A percentile compares a stretch with the other conserved stretches of the same genome.
Conservation (phyloP, 371 early-diverging fungal genomes). For the Circinella umbellata region DNA sequence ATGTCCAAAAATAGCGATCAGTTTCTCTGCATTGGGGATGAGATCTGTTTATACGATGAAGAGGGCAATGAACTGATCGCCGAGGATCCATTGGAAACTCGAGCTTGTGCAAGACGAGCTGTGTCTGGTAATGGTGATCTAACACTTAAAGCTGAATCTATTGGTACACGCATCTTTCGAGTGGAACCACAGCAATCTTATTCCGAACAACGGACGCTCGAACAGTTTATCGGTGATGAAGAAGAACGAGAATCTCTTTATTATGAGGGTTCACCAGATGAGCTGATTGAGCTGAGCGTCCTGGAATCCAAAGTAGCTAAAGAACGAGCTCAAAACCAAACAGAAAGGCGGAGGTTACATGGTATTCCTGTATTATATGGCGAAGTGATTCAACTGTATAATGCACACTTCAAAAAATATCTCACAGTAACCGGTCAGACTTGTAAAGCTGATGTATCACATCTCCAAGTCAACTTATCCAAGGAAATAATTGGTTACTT, state of each 20-base stretch:
- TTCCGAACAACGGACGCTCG: constrained; percentile 31
- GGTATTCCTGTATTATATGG: constrained; percentile 60
- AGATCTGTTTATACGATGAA: constrained; percentile 38
- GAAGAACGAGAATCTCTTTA: constrained; percentile 24
- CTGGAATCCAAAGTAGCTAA: constrained; percentile 34
- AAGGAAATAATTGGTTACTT: constrained; percentile 49
- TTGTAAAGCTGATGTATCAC: constrained; percentile 37
- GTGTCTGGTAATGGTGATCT: constrained; percentile 6
- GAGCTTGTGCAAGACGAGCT: constrained; percentile 34
- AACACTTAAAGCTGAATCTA: constrained; percentile 28
- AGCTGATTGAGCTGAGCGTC: constrained; percentile 28
- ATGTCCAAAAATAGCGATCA: constrained; percentile 27
- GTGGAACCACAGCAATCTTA: constrained; percentile 45
- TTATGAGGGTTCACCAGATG: constrained; percentile 33
- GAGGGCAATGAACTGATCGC: constrained; percentile 32
- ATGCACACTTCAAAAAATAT: constrained; percentile 50
- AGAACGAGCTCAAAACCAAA: constrained; percentile 43
- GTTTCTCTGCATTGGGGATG: constrained; percentile 43
- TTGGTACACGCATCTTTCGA: constrained; percentile 36
- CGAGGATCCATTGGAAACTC: constrained; percentile 42
- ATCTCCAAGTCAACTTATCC: constrained; percentile 51
- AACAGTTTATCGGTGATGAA: constrained; percentile 31
- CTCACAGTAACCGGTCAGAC: constrained; percentile 55
- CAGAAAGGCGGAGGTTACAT: constrained; percentile 40
- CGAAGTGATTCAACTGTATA: constrained; percentile 54